Evolutionary conservation across 2,329 filamentous ascomycete species (phyloP).

Genomic region (Fusarium sp.): DNA sequence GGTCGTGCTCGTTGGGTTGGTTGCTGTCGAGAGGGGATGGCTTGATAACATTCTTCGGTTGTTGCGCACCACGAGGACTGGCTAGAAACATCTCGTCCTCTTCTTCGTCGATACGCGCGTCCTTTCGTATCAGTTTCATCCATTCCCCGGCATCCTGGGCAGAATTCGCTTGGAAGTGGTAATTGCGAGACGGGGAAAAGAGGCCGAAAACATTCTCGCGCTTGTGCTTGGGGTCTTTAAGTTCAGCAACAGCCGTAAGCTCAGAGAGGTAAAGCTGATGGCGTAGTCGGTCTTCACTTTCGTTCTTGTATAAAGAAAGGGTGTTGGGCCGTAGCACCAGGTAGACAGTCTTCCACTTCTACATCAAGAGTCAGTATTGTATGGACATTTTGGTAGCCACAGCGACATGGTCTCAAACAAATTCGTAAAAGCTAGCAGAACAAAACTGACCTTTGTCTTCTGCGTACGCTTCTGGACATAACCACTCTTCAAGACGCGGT

Average conservation of each 20-base stretch:
- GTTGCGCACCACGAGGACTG: constrained; percentile 68
- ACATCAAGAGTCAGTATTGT: constrained; percentile 36
- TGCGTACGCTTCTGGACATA: constrained; percentile 88
- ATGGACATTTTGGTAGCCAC: not conserved
- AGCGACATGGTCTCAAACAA: not conserved
- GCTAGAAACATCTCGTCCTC: constrained; percentile 85
- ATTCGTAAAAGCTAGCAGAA: not conserved
- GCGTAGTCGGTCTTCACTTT: constrained; percentile 88
- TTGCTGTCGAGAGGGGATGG: constrained; percentile 38
- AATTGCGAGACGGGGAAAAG: constrained; percentile 91
- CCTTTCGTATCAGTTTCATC: constrained; percentile 82
- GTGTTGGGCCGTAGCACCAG: constrained; percentile 91
- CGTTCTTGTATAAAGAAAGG: constrained; percentile 92
- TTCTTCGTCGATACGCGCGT: constrained; percentile 87
- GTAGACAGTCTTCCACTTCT: constrained; percentile 92
- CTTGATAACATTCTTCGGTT: constrained; percentile 51
- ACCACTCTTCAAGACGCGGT: constrained; percentile 91
- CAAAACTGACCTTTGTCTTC: constrained; percentile 82
- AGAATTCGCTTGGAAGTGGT: constrained; percentile 83
- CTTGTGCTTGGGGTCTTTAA: constrained; percentile 90
- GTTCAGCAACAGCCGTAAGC: constrained; percentile 87
- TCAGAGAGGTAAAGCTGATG: constrained; percentile 91
- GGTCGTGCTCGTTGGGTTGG: constrained; percentile 54
- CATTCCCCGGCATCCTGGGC: constrained; percentile 84
- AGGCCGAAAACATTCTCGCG: constrained; percentile 90